These are phyloP conservation scores for Daldinia caldariorum DNA, from an alignment of 495 filamentous ascomycete genomes.

Conservation along the genomic window DNA sequence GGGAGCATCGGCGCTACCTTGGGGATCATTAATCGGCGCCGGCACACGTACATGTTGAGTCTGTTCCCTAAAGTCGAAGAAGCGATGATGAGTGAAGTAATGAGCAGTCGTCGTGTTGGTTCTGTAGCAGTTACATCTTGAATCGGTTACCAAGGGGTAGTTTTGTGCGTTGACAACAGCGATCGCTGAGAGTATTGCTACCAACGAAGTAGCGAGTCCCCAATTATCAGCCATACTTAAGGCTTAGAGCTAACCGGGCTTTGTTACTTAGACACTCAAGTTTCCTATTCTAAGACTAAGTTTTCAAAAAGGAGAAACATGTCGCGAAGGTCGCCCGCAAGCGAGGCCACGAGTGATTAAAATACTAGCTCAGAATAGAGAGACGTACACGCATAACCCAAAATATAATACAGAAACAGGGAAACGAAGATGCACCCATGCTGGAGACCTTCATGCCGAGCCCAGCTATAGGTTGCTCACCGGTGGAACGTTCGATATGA, in stretches of 20 bases:
- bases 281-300: background rate
- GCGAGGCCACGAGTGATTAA: slow-evolving; percentile 9
- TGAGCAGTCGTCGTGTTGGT: slow-evolving; percentile 58
- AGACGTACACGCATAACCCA: slow-evolving; percentile 1
- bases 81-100: slow-evolving; percentile 71
- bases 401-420: slow-evolving; percentile 19
- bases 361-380: slow-evolving; percentile 13
- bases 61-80: slow-evolving; percentile 73
- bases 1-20: slow-evolving; percentile 44
- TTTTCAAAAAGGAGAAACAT: background rate
- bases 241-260: slow-evolving; percentile 1
- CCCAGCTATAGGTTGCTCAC: slow-evolving; percentile 12
- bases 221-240: slow-evolving; percentile 20
- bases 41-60: slow-evolving; percentile 53
- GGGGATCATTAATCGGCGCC: slow-evolving; percentile 45
- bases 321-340: background rate
- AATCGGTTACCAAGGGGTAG: slow-evolving; percentile 55
- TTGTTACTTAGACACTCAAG: background rate
- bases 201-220: slow-evolving; percentile 24
- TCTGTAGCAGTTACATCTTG: slow-evolving; percentile 59
- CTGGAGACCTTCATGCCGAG: slow-evolving; percentile 6
- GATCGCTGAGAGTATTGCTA: slow-evolving; percentile 27
- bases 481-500: slow-evolving; percentile 29
- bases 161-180: slow-evolving; percentile 32
- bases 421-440: slow-evolving; percentile 9